These are phyloP conservation scores for Pichia sp. DNA, from an alignment of 1,139 yeast genomes.

Conservation along the genomic window DNA sequence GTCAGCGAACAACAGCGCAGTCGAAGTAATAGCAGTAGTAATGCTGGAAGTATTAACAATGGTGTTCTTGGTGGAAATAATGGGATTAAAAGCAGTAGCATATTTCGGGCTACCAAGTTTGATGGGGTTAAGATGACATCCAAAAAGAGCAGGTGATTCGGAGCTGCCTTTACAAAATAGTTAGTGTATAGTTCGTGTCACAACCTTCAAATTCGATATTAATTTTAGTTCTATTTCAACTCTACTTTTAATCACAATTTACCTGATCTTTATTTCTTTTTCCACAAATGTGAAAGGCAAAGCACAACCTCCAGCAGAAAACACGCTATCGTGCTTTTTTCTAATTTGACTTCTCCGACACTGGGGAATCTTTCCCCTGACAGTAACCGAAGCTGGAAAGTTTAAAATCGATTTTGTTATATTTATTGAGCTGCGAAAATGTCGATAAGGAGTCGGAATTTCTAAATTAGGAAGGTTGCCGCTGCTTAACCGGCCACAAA, in stretches of 20 bases:
- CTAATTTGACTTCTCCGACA: too few species aligned
- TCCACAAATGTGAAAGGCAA: too few species aligned
- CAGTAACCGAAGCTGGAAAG: too few species aligned
- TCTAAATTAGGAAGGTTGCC: neutral
- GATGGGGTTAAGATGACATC: slow-evolving; percentile 13
- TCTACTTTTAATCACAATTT: neutral
- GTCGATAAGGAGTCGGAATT: slow-evolving; percentile 2
- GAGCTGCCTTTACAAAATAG: neutral
- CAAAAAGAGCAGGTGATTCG: neutral
- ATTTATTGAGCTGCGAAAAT: neutral
- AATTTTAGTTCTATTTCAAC: neutral
- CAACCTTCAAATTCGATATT: neutral
- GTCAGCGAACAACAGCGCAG: neutral
- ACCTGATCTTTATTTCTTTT: too few species aligned
- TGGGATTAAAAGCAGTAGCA: neutral
- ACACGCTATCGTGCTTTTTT: too few species aligned
- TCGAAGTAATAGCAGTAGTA: neutral
- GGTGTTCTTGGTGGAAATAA: neutral
- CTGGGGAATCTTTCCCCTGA: too few species aligned
- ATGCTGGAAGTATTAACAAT: neutral
- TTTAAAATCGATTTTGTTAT: neutral
- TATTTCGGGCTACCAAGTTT: slow-evolving; percentile 8
- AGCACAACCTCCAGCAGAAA: too few species aligned
- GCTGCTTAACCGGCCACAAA: neutral
- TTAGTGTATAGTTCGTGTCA: neutral